These are phyloP conservation scores for Rhynchosporium agropyri DNA, from an alignment of 2,329 filamentous ascomycete species.

Conservation along the genomic window DNA sequence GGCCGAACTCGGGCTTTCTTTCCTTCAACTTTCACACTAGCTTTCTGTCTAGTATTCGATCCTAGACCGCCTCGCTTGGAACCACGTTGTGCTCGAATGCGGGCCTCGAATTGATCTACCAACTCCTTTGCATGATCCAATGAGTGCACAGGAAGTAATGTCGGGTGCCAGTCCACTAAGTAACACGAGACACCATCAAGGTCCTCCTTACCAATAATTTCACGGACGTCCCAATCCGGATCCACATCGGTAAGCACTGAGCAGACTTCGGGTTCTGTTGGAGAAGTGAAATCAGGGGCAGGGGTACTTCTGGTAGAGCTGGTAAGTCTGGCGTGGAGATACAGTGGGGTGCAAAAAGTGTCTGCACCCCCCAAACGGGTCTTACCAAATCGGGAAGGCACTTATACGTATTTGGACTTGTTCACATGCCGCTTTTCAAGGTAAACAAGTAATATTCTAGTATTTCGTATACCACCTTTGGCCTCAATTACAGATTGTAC, in stretches of 20 bases:
- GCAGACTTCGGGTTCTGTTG: conserved; percentile 5
- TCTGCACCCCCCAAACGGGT: no score
- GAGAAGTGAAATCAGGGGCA: background rate
- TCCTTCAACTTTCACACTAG: background rate
- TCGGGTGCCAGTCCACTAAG: conserved; percentile 5
- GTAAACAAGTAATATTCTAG: no score
- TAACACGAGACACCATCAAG: conserved; percentile 8
- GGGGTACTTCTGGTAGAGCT: conserved; percentile 3
- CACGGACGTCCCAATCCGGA: conserved; percentile 7
- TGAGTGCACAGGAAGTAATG: conserved; percentile 1
- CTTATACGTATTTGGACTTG: no score
- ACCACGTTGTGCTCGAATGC: background rate
- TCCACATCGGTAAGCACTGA: conserved; percentile 2
- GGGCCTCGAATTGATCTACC: conserved; percentile 1
- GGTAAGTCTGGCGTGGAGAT: conserved; percentile 7
- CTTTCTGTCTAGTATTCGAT: background rate
- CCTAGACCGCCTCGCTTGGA: background rate
- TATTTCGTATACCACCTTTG: no score
- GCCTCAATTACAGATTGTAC: no score
- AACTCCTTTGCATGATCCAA: conserved; percentile 11
- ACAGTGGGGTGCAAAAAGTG: no score
- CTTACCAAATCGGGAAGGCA: background rate
- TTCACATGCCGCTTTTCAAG: no score
- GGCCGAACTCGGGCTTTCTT: background rate
- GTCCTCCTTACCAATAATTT: conserved; percentile 8